Percentiles rank a stretch among this genome's conserved stretches.
Conservation (phyloP, 2,329 filamentous ascomycete species). For the Cordyceps tenuipes region DNA sequence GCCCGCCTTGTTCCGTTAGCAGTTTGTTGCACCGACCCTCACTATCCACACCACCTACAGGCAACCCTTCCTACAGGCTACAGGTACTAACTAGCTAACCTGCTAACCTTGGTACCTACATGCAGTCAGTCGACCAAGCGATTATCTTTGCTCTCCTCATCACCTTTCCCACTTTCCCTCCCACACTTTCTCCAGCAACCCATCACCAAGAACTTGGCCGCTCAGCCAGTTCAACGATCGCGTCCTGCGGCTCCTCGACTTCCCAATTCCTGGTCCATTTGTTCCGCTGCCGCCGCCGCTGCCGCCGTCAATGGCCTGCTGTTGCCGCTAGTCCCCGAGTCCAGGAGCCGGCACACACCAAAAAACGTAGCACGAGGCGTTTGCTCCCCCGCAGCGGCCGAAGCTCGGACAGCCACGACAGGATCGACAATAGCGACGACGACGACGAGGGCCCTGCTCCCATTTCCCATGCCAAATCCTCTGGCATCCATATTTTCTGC, state of each 20-base stretch:
- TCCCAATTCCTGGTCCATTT: not conserved
- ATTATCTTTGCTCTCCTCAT: conserved; percentile 13
- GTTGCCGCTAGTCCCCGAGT: conserved; percentile 39
- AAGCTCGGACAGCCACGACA: not conserved
- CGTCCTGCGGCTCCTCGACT: not conserved
- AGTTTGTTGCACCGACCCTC: conserved; percentile 5
- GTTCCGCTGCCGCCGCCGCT: not conserved
- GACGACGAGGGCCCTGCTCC: not conserved
- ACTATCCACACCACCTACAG: not conserved
- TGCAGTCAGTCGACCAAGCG: conserved; percentile 9
- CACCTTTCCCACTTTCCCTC: conserved; percentile 14
- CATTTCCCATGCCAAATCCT: not conserved
- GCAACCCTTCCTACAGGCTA: too few relatives aligned
- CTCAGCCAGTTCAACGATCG: not conserved
- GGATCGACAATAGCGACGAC: not conserved
- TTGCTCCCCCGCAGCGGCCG: conserved; percentile 9
- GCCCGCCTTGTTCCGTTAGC: not conserved
- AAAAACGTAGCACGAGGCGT: conserved; percentile 1
- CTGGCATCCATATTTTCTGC: not conserved
- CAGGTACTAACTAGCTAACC: too few relatives aligned
- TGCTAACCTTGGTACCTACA: too few relatives aligned
- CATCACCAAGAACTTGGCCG: conserved; percentile 10
- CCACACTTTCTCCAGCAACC: not conserved
- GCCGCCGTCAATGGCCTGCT: conserved; percentile 34
- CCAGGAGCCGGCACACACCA: conserved; percentile 33